Conservation (phyloP, 1,139 yeast genomes). For the Blastobotrys serpentis region DNA sequence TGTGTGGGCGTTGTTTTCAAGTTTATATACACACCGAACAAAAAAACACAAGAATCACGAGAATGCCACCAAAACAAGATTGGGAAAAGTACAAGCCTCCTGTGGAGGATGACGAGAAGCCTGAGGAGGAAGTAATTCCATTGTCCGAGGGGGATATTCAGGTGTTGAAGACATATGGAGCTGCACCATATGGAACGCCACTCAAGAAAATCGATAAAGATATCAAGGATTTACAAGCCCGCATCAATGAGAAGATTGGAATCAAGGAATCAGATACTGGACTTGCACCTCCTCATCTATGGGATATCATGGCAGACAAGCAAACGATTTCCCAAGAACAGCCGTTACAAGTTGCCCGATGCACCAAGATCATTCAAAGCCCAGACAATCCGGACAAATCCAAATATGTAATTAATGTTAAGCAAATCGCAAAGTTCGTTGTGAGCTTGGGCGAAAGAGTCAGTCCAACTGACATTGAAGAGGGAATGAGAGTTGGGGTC, state of each 20-base stretch:
- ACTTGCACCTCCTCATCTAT: conserved; percentile 87
- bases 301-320: conserved; percentile 98
- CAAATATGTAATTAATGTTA: conserved; percentile 92
- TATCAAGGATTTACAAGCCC: conserved; percentile 73
- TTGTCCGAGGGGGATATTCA: conserved; percentile 95
- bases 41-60: conserved; percentile 14
- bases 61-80: conserved; percentile 83
- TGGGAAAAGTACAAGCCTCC: conserved; percentile 98
- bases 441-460: conserved; percentile 96
- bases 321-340: conserved; percentile 92
- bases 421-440: conserved; percentile 96
- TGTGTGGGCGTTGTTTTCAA: neutral
- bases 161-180: conserved; percentile 89
- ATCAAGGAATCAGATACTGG: conserved; percentile 96
- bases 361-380: conserved; percentile 89
- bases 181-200: conserved; percentile 88
- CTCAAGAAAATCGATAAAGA: conserved; percentile 84
- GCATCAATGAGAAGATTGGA: conserved; percentile 92
- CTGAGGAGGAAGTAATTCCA: conserved; percentile 74
- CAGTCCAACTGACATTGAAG: conserved; percentile 97
- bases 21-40: neutral
- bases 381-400: conserved; percentile 72
- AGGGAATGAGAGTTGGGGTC: conserved; percentile 99
- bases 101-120: conserved; percentile 63
- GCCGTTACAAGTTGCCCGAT: conserved; percentile 96